phyloP scores from a whole-genome alignment of 2,329 filamentous ascomycete species.

The Aspergillus chevalieri region DNA sequence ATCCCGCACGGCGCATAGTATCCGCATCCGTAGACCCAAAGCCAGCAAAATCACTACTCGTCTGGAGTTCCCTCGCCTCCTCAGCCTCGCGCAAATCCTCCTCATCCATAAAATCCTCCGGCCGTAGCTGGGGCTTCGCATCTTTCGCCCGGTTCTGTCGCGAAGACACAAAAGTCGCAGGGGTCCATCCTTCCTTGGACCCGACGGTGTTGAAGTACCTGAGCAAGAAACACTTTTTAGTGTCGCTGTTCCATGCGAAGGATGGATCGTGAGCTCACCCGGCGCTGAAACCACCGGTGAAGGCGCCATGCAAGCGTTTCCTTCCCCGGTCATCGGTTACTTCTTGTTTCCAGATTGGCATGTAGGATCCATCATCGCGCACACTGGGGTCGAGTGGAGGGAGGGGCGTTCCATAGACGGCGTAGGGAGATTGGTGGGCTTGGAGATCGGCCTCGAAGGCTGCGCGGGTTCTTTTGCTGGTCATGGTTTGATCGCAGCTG shows the following conservation, averaged over 20 bases:
- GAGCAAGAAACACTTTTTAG: slow-evolving; percentile 27
- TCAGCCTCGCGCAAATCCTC: slow-evolving; percentile 86
- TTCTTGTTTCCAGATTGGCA: slow-evolving; percentile 97
- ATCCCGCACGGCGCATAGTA: slow-evolving; percentile 43
- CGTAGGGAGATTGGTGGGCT: slow-evolving; percentile 64
- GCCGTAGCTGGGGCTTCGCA: slow-evolving; percentile 51
- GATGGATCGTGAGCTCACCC: slow-evolving; percentile 57
- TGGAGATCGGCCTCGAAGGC: slow-evolving; percentile 70
- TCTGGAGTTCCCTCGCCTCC: slow-evolving; percentile 69
- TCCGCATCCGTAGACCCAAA: slow-evolving; percentile 63
- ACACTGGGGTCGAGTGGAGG: slow-evolving; percentile 68
- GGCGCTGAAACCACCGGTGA: slow-evolving; percentile 93
- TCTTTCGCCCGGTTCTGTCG: slow-evolving; percentile 70
- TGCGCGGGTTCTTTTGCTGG: slow-evolving; percentile 70
- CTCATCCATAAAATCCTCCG: slow-evolving; percentile 96
- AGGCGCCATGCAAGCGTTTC: slow-evolving; percentile 89
- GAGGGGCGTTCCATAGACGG: slow-evolving; percentile 76
- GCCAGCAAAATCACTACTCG: slow-evolving; percentile 65
- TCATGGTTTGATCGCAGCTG: slow-evolving; percentile 46
- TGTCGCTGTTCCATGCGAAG: slow-evolving; percentile 22
- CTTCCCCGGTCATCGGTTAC: slow-evolving; percentile 87
- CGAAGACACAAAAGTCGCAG: slow-evolving; percentile 85
- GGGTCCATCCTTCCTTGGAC: slow-evolving; percentile 96
- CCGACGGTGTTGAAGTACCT: slow-evolving; percentile 98
- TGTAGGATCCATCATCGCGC: slow-evolving; percentile 84